Base-by-base conservation (phyloP, 2,329 filamentous ascomycete species). In the Sclerotinia subarctica region DNA sequence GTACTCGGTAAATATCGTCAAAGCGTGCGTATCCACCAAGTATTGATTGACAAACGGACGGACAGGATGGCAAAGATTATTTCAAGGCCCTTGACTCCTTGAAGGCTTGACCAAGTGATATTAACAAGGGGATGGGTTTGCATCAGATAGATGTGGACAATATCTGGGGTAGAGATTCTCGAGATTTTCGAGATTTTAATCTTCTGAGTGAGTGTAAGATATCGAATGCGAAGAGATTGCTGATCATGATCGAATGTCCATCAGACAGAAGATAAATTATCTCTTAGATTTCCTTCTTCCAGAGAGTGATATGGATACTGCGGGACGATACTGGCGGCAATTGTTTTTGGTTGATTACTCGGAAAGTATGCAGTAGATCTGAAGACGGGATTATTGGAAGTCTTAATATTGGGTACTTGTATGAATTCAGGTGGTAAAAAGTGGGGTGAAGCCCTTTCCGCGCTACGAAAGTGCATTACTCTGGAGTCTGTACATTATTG, bases 151-250 rank as follows among this genome's bases (percentile, higher is more conserved):
- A 64, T 10, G 10, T 17, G 51, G 15, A 53, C 6, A 29, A 29
- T 42, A 64, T 53, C 60, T 64, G 60, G 60, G 60, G 60, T 64
- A 64, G 52, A 29, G 6, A 13, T 52, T 51, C 51, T 35, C 8
- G 35, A 8, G 35, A 35, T 35, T 35, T 6, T 42, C 15, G 42
- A 42, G 29, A 64, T 52, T 42, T 21, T 21, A 15, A 42, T 49
- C 42, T n/a, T 10, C 47, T 24, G 21, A 32, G n/a, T 19, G n/a
- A 26, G n/a, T 21, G 47, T 26, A 35, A 32, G 58, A 49, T 62
- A 5, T 44, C 17, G 38, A 24, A 24, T 29, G 38, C 35, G 19
- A 35, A 11, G 21, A 63, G 11, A 51, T 63, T 63, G 26, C 59
- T 35, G 51, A 51, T 63, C 32, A 63, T 5, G 15, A 52, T n/a